Evolutionary conservation across 768 basidiomycete genomes (phyloP).

Genomic region (Suillus discolor): DNA sequence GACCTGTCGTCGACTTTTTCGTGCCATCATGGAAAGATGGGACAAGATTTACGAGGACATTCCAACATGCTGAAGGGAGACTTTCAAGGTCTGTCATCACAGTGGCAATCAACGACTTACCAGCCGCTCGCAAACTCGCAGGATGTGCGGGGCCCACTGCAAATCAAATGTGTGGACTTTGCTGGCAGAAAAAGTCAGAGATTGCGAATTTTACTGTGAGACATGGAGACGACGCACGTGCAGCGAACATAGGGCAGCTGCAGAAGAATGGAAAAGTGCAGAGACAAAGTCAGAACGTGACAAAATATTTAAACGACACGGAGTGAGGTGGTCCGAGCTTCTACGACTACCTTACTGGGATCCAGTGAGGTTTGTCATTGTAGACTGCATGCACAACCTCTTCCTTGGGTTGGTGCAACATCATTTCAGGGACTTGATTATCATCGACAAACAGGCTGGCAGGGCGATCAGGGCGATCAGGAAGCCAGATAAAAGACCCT

Average conservation of each 20-base stretch:
- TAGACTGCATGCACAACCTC: conserved; percentile 41
- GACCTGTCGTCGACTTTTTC: conserved; percentile 29
- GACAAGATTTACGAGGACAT: conserved; percentile 26
- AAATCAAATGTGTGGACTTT: conserved; percentile 9
- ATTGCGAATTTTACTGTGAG: conserved; percentile 2
- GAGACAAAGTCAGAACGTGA: not conserved
- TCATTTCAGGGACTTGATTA: conserved; percentile 15
- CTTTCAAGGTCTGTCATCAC: conserved; percentile 30
- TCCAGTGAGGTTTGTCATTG: conserved; percentile 25
- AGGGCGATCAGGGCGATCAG: not conserved
- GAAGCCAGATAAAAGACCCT: not conserved
- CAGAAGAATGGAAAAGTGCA: conserved; percentile 23
- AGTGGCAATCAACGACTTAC: conserved; percentile 30
- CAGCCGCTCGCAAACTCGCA: conserved; percentile 28
- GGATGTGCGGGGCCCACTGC: conserved; percentile 16
- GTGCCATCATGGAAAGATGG: conserved; percentile 37
- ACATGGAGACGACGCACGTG: conserved; percentile 13
- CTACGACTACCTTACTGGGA: conserved; percentile 38
- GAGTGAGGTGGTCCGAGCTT: conserved; percentile 33
- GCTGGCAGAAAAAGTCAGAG: conserved; percentile 12
- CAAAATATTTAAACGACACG: conserved; percentile 13
- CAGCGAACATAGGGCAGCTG: not conserved
- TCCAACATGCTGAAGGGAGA: conserved; percentile 21
- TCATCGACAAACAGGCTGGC: conserved; percentile 12
- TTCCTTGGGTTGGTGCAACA: conserved; percentile 24